Base-by-base conservation (phyloP, 257 asterid genomes). In the Capsicum pubescens region DNA sequence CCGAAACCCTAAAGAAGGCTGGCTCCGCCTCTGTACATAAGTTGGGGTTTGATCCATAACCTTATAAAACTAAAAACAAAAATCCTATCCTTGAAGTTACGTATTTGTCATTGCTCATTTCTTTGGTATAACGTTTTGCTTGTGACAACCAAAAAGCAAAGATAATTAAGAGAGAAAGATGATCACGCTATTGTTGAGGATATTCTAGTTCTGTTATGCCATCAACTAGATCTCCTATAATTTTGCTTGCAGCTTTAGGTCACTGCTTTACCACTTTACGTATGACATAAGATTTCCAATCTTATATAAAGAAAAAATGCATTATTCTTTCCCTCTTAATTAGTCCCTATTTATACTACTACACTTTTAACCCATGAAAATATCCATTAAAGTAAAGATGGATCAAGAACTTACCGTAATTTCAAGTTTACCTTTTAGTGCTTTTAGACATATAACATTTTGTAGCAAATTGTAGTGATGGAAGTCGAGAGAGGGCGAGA, bases 181-280 rank as follows among this genome's bases (percentile, higher is more conserved):
- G 13, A 46, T 46, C 7, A 72, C 42, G 59, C 59, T 1, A 72
- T 48, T 46, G 42, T 48, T 72, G 13, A 74, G 19, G 81, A 74
- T 74, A 74, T 74, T 48, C 58, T 50, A 72, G 46, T 44, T 70
- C 9, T 63, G 26, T 64, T 0, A 26, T 64, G 42, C 9, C 42
- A 26, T 64, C 42, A 64, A 64, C 71, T 26, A 26, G 32, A 26
- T 19, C 42, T 19, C 14, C 60, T 69, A 72, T 48, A 4, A 8
- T 54, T 26, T 26, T 26, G 48, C 63, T 76, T 76, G 63, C 61
- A 76, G 81, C 63, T 76, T 74, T 74, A 0, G 3, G 6, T 12
- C 39, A 50, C 60, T 74, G 81, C 44, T 74, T 52, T 74, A 21
- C 21, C 60, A 26, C 63, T 74, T 74, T 76, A 52, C 81, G 81